These are phyloP conservation scores for Phyllosticta citribraziliensis DNA, from an alignment of 2,329 filamentous ascomycete genomes.

Conservation along the genomic window DNA sequence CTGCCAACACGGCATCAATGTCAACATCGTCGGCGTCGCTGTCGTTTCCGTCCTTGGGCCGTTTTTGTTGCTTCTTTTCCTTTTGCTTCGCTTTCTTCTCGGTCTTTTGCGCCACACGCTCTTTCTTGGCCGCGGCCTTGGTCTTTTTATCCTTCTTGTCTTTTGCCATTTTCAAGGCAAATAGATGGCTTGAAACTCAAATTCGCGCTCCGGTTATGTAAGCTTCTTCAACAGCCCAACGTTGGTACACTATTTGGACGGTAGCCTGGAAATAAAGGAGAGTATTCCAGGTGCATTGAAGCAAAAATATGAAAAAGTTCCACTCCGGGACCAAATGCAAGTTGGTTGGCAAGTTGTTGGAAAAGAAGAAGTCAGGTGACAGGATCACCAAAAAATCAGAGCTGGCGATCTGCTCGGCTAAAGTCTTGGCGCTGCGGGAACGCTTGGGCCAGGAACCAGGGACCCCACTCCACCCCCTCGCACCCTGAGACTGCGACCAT, in stretches of 20 bases:
- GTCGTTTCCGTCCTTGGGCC: conserved; percentile 60
- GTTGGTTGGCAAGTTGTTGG: not conserved
- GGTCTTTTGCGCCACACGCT: conserved; percentile 59
- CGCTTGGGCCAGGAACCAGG: not conserved
- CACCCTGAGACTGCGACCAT: not conserved
- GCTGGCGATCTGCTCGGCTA: not conserved
- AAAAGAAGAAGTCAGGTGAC: not conserved
- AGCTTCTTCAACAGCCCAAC: not conserved
- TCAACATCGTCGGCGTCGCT: conserved; percentile 90
- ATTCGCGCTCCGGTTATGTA: not conserved
- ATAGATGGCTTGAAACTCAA: not conserved
- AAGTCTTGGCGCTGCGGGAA: not conserved
- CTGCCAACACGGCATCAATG: conserved; percentile 83
- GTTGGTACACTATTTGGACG: no score
- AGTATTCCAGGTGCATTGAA: no score
- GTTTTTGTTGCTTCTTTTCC: conserved; percentile 71
- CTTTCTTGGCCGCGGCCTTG: conserved; percentile 45
- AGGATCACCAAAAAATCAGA: not conserved
- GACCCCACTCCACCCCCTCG: not conserved
- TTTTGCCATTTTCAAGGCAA: conserved; percentile 25
- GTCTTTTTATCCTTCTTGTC: conserved; percentile 41
- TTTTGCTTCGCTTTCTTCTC: conserved; percentile 66
- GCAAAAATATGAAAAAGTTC: not conserved
- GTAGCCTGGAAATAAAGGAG: no score
- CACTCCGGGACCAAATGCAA: not conserved